Conservation (phyloP, 331 rosid species). For the Prunus yedoensis region DNA sequence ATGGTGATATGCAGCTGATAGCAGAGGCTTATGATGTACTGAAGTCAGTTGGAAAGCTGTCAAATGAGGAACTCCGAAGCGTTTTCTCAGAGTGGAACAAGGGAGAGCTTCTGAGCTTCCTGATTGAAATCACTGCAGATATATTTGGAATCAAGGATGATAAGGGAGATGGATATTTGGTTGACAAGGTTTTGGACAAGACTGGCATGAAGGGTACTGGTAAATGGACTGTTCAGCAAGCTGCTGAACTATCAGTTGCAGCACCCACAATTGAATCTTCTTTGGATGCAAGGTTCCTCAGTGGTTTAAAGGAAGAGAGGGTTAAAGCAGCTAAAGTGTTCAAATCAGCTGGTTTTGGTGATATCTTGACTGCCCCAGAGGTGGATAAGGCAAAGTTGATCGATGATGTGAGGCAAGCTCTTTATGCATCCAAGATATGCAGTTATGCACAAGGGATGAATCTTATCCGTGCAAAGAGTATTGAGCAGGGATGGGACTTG, state of each 20-base stretch:
- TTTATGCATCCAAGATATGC: slow-evolving; percentile 80
- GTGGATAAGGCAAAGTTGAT: slow-evolving; percentile 69
- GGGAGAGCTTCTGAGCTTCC: slow-evolving; percentile 87
- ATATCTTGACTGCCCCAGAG: slow-evolving; percentile 42
- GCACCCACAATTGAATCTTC: slow-evolving; percentile 88
- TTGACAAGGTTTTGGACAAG: slow-evolving; percentile 86
- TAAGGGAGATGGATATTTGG: slow-evolving; percentile 75
- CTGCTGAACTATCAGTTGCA: slow-evolving; percentile 83
- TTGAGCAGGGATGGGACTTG: slow-evolving; percentile 75
- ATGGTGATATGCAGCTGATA: slow-evolving; percentile 91
- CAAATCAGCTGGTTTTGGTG: slow-evolving; percentile 55
- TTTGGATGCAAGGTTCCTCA: slow-evolving; percentile 84
- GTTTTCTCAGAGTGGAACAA: slow-evolving; percentile 86
- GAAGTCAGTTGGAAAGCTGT: slow-evolving; percentile 84
- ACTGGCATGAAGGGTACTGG: slow-evolving; percentile 98
- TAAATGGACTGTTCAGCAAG: slow-evolving; percentile 96
- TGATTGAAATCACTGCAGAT: slow-evolving; percentile 88
- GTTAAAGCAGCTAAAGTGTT: slow-evolving; percentile 77
- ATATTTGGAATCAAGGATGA: slow-evolving; percentile 89
- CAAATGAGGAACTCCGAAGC: slow-evolving; percentile 68
- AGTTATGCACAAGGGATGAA: slow-evolving; percentile 95
- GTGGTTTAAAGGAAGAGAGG: slow-evolving; percentile 81
- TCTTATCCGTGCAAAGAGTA: slow-evolving; percentile 82
- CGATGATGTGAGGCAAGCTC: slow-evolving; percentile 82
- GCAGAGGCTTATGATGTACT: slow-evolving; percentile 88